Base-by-base conservation (phyloP, 2,329 filamentous ascomycete species). In the Alternaria sp. region DNA sequence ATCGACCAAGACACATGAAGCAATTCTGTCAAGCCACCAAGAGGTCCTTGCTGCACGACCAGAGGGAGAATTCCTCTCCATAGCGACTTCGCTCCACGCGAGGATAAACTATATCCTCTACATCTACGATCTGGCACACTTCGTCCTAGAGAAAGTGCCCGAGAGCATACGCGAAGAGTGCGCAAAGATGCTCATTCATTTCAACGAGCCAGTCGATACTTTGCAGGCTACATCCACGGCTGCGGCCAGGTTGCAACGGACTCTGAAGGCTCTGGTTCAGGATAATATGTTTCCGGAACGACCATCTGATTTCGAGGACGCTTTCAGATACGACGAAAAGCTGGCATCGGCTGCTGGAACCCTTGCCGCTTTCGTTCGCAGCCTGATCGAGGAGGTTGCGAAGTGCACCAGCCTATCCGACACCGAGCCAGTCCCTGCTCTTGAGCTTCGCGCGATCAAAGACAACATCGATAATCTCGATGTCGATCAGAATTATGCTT, bases 121-220 rank as follows among this genome's bases (percentile, higher is more conserved):
- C 14, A 66, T 66, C 15, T 74, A 73, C 33, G 66, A 70, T 6
- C 54, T 69, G 6, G 60, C 69, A 2, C 66, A 58, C 28, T 65
- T 63, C 1, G 58, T 64, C 50, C 53, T 75, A 8, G 58, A 65
- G 21, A 59, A 58, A 37, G 55, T 50, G 33, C 55, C 56, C 6
- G 51, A 54, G 15, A 54, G 54, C 25, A 59, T 64, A 28, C 45
- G 53, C 6, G 55, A 63, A n/a, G 47, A 49, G 28, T 63, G 59
- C n/a, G 26, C 58, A 21, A 54, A 87, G 97, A 61, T 68, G 10
- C 50, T 75, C 28, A 67, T 70, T 15, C 67, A 59, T 7, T 66
- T 76, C 44, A 57, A 63, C 18, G 56, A 54, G 10, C 68, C 71
- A 20, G 61, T 69, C 23, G 64, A 65, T 6, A 56, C 55, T 7